phyloP scores from a whole-genome alignment of 148 eudicot species.

The Chenopodium quinoa region DNA sequence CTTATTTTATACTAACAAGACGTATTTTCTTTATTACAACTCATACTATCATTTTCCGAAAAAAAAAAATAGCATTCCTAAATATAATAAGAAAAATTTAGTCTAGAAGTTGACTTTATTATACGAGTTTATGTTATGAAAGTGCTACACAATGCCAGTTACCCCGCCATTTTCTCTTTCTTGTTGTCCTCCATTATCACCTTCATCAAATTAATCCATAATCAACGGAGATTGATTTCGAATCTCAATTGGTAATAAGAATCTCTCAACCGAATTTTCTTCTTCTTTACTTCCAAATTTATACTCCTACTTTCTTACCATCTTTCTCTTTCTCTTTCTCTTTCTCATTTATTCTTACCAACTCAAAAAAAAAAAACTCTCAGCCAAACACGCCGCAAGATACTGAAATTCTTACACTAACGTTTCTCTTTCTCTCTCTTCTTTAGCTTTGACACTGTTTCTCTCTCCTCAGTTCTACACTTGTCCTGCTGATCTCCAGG shows the following conservation, averaged over 20 bases:
- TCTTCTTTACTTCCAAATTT: neutral
- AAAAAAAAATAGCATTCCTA: too few relatives aligned
- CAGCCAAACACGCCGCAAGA: neutral
- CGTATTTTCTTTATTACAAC: too few relatives aligned
- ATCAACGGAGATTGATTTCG: slow-evolving; percentile 14
- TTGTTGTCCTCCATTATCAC: neutral
- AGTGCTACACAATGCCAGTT: neutral
- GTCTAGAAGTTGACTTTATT: too few relatives aligned
- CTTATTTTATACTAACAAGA: too few relatives aligned
- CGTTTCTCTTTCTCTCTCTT: slow-evolving; percentile 16
- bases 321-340: neutral
- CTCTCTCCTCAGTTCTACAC: neutral
- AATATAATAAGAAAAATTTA: too few relatives aligned
- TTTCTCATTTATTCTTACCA: slow-evolving; percentile 6
- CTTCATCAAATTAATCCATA: slow-evolving; percentile 1
- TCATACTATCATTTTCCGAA: too few relatives aligned
- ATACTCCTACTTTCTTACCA: neutral
- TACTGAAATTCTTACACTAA: neutral
- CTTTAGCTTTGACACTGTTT: neutral
- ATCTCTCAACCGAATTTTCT: neutral
- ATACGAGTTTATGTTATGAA: neutral
- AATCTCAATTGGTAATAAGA: neutral
- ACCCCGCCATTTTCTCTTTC: slow-evolving; percentile 18
- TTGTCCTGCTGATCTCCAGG: slow-evolving; percentile 8
- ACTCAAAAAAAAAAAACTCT: neutral